Base-by-base conservation (phyloP, 352 stramenopile genomes). In the Phytophthora sansomeana region DNA sequence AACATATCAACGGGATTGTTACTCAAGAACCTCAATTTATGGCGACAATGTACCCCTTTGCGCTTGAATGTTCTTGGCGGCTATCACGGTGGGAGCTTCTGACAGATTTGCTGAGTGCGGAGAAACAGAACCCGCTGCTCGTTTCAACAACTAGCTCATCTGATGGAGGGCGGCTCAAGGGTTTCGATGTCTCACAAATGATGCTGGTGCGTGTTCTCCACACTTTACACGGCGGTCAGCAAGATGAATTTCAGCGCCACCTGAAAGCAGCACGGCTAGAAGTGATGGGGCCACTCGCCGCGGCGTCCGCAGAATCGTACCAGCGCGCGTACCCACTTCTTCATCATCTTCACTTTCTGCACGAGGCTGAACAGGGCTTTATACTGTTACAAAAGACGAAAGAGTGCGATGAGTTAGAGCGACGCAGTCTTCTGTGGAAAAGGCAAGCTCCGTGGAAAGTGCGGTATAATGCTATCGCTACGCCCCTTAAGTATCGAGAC, bases 1-100 rank as follows among this genome's bases (percentile, higher is more conserved):
- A 95, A 56, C 84, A 96, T 67, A 95, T 96, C 32, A 92, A 95
- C 42, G 89, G 89, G 16, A 95, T 96, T 41, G 79, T 89, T 5
- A 91, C 81, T 9, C 77, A 90, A 69, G 86, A 95, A 39, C 85
- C 87, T 1, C 74, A 91, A 29, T 89, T 88, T 46, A 89, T 92
- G 36, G 81, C 74, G n/a, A 89, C 83, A 2, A 72, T 95, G 33
- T 95, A 95, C 61, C 87, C 86, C 10, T 89, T 84, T 62, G 89
- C 89, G 2, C 69, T 96, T 3, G 87, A 96, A 58, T 95, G 87
- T 47, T 84, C 89, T 14, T 96, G 89, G 89, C 78, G 87, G n/a
- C 73, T 96, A 26, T 94, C 84, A 50, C 78, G 87, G 28, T 96
- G 89, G 89, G 84, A 93, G 10, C 67, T 96, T 17, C 67, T 96